Evolutionary conservation across 345 rosid species (phyloP).

Genomic region (Syzygium oleosum): DNA sequence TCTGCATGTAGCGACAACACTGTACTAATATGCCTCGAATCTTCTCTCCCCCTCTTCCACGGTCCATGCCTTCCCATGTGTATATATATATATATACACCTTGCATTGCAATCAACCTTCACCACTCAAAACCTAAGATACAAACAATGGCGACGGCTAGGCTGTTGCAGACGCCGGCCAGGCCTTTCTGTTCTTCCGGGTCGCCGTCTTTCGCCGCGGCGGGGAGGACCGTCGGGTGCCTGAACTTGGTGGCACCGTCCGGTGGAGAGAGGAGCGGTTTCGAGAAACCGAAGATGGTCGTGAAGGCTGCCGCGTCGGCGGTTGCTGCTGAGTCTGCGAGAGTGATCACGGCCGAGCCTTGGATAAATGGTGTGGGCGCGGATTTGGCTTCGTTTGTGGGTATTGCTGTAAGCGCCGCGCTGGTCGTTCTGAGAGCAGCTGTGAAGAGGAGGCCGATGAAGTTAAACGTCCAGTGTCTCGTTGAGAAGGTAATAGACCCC

Average conservation of each 20-base stretch:
- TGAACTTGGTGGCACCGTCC: neutral
- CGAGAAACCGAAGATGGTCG: conserved; percentile 3
- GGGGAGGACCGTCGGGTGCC: neutral
- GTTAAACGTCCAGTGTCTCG: conserved; percentile 24
- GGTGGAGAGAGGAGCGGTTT: conserved; percentile 6
- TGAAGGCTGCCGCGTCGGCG: conserved; percentile 7
- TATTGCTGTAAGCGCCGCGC: conserved; percentile 1
- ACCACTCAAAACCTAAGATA: neutral
- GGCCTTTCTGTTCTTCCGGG: neutral
- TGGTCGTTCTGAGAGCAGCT: conserved; percentile 8
- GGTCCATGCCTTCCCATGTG: neutral
- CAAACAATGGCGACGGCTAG: conserved; percentile 29
- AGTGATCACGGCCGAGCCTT: conserved; percentile 5
- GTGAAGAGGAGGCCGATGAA: conserved; percentile 16
- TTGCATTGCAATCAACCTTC: neutral
- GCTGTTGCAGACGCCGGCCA: conserved; percentile 10
- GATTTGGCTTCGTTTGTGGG: conserved; percentile 14
- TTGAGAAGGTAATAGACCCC: conserved; percentile 26
- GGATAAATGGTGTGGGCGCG: neutral
- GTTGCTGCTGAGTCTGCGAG: conserved; percentile 10
- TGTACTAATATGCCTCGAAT: conserved; percentile 35
- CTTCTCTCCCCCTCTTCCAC: conserved; percentile 14
- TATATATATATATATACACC: conserved; percentile 6
- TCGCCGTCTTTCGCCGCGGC: neutral
- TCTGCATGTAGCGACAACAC: conserved; percentile 9